Conservation (phyloP, 441 rosid genomes). For the Melastoma candidum region DNA sequence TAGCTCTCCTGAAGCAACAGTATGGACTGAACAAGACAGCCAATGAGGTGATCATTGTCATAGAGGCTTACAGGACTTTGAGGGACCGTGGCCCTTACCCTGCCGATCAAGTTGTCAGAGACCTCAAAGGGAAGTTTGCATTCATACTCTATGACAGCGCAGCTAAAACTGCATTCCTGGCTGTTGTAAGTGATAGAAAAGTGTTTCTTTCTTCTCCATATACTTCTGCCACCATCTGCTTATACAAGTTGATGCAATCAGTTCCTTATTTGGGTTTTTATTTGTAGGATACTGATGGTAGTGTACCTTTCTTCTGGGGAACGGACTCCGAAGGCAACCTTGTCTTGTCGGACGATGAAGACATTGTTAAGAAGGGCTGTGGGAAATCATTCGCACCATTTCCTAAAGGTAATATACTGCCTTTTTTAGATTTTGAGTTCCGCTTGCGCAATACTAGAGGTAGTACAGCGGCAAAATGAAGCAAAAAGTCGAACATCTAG, state of each 20-base stretch:
- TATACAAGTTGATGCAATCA: background rate
- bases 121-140: constrained; percentile 68
- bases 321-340: constrained; percentile 78
- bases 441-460: background rate
- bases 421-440: background rate
- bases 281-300: constrained; percentile 77
- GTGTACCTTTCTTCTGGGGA: constrained; percentile 93
- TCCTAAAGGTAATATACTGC: constrained; percentile 60
- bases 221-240: background rate
- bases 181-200: constrained; percentile 42
- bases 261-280: constrained; percentile 1
- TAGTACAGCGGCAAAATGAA: background rate
- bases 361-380: constrained; percentile 67
- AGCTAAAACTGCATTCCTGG: constrained; percentile 51
- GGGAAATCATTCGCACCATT: constrained; percentile 97
- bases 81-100: constrained; percentile 97
- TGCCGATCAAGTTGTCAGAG: constrained; percentile 89
- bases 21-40: constrained; percentile 84
- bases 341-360: constrained; percentile 65
- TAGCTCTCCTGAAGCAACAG: constrained; percentile 80
- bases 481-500: no score
- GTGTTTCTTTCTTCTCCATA: background rate
- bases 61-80: constrained; percentile 89
- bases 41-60: constrained; percentile 77
- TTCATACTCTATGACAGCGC: constrained; percentile 68